Base-by-base conservation (phyloP, 2,329 filamentous ascomycete species). In the Cyphellophora europaea region DNA sequence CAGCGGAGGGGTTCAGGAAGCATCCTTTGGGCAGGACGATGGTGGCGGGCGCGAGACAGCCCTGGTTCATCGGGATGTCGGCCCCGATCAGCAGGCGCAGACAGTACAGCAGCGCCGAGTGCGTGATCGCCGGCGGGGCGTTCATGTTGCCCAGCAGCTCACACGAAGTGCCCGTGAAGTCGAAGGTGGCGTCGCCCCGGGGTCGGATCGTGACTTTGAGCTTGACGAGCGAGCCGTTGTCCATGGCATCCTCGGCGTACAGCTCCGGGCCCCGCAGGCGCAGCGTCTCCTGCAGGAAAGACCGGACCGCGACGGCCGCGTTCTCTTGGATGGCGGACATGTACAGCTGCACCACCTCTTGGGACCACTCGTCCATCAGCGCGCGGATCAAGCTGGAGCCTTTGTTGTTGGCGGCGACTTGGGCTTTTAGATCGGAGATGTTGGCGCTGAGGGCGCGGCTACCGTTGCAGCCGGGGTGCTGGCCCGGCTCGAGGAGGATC, bases 351-450 rank as follows among this genome's bases (percentile, higher is more conserved):
- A 63, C 59, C 1, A 52, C 50, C 2, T 48, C 43, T n/a, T 52
- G 46, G 1, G 45, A 49, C 25, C 53, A 55, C 21, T 63, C 61
- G 3, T 50, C 32, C 16, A 63, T 57, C 2, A 65, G 38, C 1
- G 40, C 49, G 5, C 49, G 44, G 6, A 66, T 52, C 8, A 66
- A 43, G 3, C 45, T 41, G 11, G 53, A 54, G 3, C 64, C 64
- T 6, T 57, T 56, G 29, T 61, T 54, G 23, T 67, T 67, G 0
- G 64, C 59, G 0, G 63, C 62, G 0, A 62, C 58, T 27, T 62
- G 58, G 0, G 64, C 64, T 30, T 66, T 65, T 3, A 66, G 44
- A 32, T 66, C 63, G 2, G 61, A 57, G 5, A 67, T 49, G 32
- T 67, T 67, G 31, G 66, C 63, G 3, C 48, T 45, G 14, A 65